Base-by-base conservation (phyloP, 345 rosid species). In the Lenwebbia sp. region DNA sequence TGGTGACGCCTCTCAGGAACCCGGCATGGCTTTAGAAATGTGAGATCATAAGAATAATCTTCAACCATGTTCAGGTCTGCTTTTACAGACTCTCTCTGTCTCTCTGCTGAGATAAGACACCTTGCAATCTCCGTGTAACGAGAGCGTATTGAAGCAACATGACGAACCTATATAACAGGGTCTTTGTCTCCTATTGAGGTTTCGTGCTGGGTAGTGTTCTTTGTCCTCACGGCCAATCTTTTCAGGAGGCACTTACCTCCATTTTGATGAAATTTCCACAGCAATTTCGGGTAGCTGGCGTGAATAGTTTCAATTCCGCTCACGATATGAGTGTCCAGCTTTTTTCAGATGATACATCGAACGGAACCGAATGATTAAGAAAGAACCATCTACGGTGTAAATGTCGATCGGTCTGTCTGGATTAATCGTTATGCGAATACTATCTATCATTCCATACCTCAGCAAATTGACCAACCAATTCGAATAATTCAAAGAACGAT, bases 11-110 rank as follows among this genome's bases (percentile, higher is more conserved):
- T 37, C 87, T 96, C 90, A 90, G 89, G 86, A 94, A 92, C 81
- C 96, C 99, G 75, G 95, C 98, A 0, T 96, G 99, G 99, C 85
- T 96, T 87, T 96, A 91, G 87, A 85, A 40, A 17, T 25, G 1
- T 55, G 41, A 22, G 53, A n/a, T 54, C 33, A 28, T 21, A 28
- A 5, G 52, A 5, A 52, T 62, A 62, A 62, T 62, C 75, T 30
- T 7, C 40, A 62, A 1, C 21, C 75, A 30, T 62, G 75, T 62
- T 30, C 41, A 62, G 75, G 41, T 15, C 41, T 62, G 75, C 75
- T 62, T 62, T 62, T 15, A 7, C 75, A 2, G 75, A 30, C 4
- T 13, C 70, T 26, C 33, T 58, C 2, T 6, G 21, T 62, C 74
- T 60, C 10, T 60, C 74, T 30, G 25, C 47, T 33, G 47, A 33